These are phyloP conservation scores for Ogataea glucozyma DNA, from an alignment of 805 yeast species.

Conservation along the genomic window DNA sequence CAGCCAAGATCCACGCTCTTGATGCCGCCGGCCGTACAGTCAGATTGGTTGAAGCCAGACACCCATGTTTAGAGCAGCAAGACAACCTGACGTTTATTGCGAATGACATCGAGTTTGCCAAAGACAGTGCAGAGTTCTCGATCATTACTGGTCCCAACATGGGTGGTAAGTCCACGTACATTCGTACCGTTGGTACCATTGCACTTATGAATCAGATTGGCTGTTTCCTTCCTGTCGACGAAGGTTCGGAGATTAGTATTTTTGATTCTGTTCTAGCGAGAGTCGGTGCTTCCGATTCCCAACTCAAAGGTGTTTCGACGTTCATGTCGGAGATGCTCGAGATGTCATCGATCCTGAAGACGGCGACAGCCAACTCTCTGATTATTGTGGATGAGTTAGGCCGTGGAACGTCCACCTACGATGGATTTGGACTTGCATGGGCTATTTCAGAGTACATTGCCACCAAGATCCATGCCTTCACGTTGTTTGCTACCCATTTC, in stretches of 20 bases:
- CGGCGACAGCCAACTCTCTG: slow-evolving; percentile 76
- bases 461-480: slow-evolving; percentile 67
- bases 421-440: slow-evolving; percentile 98
- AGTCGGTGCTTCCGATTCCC: slow-evolving; percentile 99
- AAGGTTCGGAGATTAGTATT: slow-evolving; percentile 73
- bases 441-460: slow-evolving; percentile 88
- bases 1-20: slow-evolving; percentile 54
- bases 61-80: slow-evolving; percentile 92
- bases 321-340: slow-evolving; percentile 97
- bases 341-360: slow-evolving; percentile 80
- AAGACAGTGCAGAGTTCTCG: slow-evolving; percentile 62
- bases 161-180: slow-evolving; percentile 97
- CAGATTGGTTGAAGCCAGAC: slow-evolving; percentile 74
- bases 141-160: slow-evolving; percentile 95
- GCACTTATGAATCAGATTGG: slow-evolving; percentile 89
- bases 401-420: slow-evolving; percentile 91
- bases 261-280: slow-evolving; percentile 93
- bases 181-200: slow-evolving; percentile 85
- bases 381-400: slow-evolving; percentile 95
- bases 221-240: slow-evolving; percentile 77
- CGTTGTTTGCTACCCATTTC: slow-evolving; percentile 95
- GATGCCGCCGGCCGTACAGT: slow-evolving; percentile 51
- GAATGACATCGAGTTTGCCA: slow-evolving; percentile 74
- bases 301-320: slow-evolving; percentile 93
- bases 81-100: slow-evolving; percentile 90